A percentile compares a stretch with the other conserved stretches of the same genome.
Conservation (phyloP, 768 basidiomycete genomes). For the Boletus reticuloceps region DNA sequence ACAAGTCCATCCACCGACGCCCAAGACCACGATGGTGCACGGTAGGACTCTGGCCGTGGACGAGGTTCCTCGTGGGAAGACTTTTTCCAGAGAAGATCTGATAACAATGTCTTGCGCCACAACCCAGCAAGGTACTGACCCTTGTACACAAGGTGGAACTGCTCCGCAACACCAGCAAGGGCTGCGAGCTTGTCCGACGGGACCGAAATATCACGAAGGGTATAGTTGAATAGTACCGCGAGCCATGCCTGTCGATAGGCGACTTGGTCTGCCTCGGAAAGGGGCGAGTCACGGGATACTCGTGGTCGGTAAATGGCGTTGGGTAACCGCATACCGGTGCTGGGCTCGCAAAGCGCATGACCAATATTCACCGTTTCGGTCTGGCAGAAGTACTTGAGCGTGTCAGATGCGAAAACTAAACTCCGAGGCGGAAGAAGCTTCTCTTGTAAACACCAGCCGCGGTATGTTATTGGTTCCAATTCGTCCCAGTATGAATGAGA, state of each 20-base stretch:
- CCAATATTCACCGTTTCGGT: background rate
- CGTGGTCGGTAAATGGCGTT: background rate
- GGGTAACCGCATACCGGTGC: slow-evolving; percentile 1
- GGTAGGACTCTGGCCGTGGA: background rate
- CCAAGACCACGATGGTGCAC: background rate
- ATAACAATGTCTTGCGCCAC: background rate
- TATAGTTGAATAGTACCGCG: background rate
- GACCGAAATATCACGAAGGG: background rate
- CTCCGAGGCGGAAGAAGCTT: slow-evolving; percentile 1
- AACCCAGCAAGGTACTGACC: background rate
- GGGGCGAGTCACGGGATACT: background rate
- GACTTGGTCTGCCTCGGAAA: background rate
- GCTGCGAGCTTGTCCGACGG: background rate
- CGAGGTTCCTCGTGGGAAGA: background rate
- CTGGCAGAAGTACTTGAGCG: slow-evolving; percentile 2
- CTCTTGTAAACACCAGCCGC: slow-evolving; percentile 2
- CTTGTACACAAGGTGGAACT: background rate
- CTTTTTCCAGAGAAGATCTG: background rate
- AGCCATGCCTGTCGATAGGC: background rate
- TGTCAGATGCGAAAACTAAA: background rate
- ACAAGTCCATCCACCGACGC: background rate
- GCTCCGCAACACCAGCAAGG: background rate
- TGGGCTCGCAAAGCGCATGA: background rate
- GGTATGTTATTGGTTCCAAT: background rate
- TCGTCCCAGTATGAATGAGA: slow-evolving; percentile 1